phyloP scores from a whole-genome alignment of 148 eudicot genomes.

The Chenopodium quinoa region DNA sequence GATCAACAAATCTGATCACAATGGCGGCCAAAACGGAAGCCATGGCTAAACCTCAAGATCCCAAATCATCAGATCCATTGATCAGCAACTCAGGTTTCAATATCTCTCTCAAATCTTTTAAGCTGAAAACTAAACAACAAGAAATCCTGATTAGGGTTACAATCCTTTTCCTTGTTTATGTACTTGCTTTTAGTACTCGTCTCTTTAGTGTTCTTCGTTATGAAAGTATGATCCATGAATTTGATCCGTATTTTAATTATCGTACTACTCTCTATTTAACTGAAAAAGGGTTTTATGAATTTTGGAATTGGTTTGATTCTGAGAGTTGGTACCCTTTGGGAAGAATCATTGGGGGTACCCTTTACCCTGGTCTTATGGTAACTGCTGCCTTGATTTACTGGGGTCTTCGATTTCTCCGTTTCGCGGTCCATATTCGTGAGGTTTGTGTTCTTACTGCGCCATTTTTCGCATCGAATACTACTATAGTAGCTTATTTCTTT shows the following conservation, averaged over 20 bases:
- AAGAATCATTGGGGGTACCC: conserved; percentile 86
- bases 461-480: conserved; percentile 90
- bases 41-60: conserved; percentile 31
- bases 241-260: conserved; percentile 94
- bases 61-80: conserved; percentile 37
- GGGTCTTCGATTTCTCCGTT: conserved; percentile 56
- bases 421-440: conserved; percentile 87
- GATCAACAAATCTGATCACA: conserved; percentile 6
- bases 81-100: conserved; percentile 13
- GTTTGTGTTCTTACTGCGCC: conserved; percentile 95
- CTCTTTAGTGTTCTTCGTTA: conserved; percentile 87
- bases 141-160: conserved; percentile 77
- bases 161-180: conserved; percentile 62
- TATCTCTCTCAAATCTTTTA: conserved; percentile 47
- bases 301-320: conserved; percentile 97
- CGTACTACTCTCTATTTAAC: conserved; percentile 76
- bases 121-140: conserved; percentile 85
- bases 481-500: conserved; percentile 87
- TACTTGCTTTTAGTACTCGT: conserved; percentile 78
- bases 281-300: conserved; percentile 84
- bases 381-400: conserved; percentile 86
- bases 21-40: conserved; percentile 33
- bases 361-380: conserved; percentile 94
- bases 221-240: conserved; percentile 96
- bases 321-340: conserved; percentile 98